Conservation (phyloP, 306 rosid species). For the Alnus glutinosa region DNA sequence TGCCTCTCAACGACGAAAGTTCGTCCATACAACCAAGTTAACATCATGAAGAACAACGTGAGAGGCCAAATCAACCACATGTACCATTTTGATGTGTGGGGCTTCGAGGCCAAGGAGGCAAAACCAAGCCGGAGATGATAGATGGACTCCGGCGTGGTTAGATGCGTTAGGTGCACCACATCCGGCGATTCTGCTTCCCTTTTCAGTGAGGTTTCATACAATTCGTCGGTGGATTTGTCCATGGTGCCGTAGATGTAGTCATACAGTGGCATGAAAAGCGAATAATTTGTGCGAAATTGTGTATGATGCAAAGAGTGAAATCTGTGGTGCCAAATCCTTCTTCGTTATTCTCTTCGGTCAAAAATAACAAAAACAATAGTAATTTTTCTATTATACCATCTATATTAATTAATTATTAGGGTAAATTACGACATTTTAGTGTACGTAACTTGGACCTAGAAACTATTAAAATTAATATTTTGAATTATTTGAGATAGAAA, state of each 20-base stretch:
- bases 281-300: constrained; percentile 47
- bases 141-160: constrained; percentile 41
- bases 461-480: too few relatives aligned
- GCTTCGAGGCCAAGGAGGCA: constrained; percentile 36
- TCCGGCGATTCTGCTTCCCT: constrained; percentile 30
- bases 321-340: constrained; percentile 6
- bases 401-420: too few relatives aligned
- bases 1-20: constrained; percentile 36
- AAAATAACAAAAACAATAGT: too few relatives aligned
- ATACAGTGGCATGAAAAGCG: constrained; percentile 43
- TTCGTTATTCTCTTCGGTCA: too few relatives aligned
- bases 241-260: constrained; percentile 35
- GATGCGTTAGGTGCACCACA: constrained; percentile 42
- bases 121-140: constrained; percentile 40
- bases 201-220: constrained; percentile 25
- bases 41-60: constrained; percentile 28
- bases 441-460: too few relatives aligned
- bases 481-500: too few relatives aligned
- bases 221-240: constrained; percentile 30
- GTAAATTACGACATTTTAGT: too few relatives aligned
- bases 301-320: constrained; percentile 56
- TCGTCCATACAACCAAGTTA: constrained; percentile 34
- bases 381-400: too few relatives aligned
- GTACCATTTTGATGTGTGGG: constrained; percentile 35
- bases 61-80: constrained; percentile 40